phyloP scores from a whole-genome alignment of 176 grass and related monocot genomes.

The Typha latifolia region DNA sequence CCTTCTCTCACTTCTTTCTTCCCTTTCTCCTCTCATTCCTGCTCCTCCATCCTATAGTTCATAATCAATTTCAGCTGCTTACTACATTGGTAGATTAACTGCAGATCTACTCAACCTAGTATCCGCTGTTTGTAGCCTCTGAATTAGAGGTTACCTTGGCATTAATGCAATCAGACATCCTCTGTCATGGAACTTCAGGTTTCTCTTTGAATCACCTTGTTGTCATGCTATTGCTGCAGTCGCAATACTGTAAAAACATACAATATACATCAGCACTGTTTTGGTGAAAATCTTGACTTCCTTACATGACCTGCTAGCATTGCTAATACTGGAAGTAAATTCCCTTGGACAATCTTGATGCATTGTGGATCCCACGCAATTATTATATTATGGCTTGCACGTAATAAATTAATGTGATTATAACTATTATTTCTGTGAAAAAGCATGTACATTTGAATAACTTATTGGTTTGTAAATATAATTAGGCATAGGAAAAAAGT shows the following conservation, averaged over 20 bases:
- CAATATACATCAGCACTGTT: background rate
- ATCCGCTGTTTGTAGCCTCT: background rate
- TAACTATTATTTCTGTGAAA: background rate
- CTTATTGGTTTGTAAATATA: background rate
- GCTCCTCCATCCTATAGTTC: too few relatives aligned
- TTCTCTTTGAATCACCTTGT: background rate
- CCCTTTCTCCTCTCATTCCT: too few relatives aligned
- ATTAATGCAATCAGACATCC: background rate
- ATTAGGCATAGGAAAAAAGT: background rate
- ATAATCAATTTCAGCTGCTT: too few relatives aligned
- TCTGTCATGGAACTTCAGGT: background rate
- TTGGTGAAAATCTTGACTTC: background rate
- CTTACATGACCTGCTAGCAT: background rate
- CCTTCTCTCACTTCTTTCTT: too few relatives aligned
- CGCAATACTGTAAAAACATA: background rate
- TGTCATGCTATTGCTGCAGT: background rate
- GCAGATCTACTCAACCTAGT: background rate
- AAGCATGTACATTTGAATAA: background rate
- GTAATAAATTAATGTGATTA: background rate
- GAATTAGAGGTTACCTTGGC: background rate
- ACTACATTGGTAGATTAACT: too few relatives aligned
- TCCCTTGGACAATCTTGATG: background rate
- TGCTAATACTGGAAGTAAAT: background rate
- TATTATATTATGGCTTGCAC: background rate
- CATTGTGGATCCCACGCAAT: background rate